Conservation (phyloP, 2,329 filamentous ascomycete genomes). For the Cladosporium phlei region DNA sequence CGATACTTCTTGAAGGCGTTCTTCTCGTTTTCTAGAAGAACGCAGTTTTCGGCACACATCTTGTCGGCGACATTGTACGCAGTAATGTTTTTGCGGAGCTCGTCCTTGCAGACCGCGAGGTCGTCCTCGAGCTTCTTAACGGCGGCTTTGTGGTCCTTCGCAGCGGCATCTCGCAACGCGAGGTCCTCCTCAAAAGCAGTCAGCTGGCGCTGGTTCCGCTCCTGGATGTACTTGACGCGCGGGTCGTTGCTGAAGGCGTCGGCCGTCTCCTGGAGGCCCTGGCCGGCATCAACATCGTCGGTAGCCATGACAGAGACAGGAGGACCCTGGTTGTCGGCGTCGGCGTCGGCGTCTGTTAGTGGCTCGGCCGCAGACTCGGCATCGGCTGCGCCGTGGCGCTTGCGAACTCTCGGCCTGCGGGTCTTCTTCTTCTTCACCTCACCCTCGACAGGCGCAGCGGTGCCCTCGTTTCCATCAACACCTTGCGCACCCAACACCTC, state of each 20-base stretch:
- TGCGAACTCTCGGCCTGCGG: neutral
- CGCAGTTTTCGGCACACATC: too few relatives aligned
- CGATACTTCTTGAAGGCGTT: too few relatives aligned
- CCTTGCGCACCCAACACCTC: neutral
- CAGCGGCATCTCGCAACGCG: neutral
- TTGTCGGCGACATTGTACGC: neutral
- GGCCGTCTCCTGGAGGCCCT: neutral
- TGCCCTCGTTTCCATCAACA: neutral
- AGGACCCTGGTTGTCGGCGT: constrained; percentile 3
- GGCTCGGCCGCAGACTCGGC: neutral
- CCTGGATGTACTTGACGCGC: neutral
- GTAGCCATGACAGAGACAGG: constrained; percentile 1
- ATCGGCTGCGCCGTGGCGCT: neutral
- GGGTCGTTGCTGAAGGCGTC: neutral
- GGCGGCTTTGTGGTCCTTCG: neutral
- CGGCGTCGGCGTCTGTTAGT: neutral
- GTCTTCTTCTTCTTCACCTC: neutral
- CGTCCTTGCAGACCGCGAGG: neutral
- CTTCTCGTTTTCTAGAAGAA: too few relatives aligned
- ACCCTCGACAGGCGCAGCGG: neutral
- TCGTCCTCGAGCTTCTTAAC: neutral
- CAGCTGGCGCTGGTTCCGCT: neutral
- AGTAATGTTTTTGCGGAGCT: neutral
- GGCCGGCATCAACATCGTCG: neutral
- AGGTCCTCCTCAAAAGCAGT: too few relatives aligned